phyloP scores from a whole-genome alignment of 139 green algal species.

The Coccomyxa sp. region DNA sequence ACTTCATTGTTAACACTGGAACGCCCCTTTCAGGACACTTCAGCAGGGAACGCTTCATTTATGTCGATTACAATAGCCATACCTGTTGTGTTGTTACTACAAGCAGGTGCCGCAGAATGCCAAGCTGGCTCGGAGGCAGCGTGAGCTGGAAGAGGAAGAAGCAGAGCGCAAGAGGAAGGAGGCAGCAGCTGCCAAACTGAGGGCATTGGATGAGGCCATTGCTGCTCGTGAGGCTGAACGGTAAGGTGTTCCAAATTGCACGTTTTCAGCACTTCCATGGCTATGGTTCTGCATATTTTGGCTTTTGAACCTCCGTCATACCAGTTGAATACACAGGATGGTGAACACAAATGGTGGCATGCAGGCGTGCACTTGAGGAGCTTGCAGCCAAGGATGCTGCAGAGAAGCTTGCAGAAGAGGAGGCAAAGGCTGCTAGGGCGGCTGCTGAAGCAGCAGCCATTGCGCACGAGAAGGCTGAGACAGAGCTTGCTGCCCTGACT shows the following conservation, averaged over 20 bases:
- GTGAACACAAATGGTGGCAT: no score
- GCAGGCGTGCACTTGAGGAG: neutral
- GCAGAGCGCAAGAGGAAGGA: slow-evolving; percentile 15
- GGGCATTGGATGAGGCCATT: slow-evolving; percentile 18
- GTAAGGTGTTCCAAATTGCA: neutral
- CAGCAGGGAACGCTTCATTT: no score
- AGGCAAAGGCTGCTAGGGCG: neutral
- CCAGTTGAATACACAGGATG: no score
- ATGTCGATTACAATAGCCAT: neutral
- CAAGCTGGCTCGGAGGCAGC: slow-evolving; percentile 2
- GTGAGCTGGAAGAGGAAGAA: slow-evolving; percentile 9
- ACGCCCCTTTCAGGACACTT: no score
- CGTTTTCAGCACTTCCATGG: no score
- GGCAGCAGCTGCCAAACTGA: slow-evolving; percentile 21
- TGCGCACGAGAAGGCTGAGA: slow-evolving; percentile 1
- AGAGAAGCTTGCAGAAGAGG: slow-evolving; percentile 10
- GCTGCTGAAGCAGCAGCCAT: slow-evolving; percentile 11
- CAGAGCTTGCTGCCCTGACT: neutral
- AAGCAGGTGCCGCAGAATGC: neutral
- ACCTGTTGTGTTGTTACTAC: neutral
- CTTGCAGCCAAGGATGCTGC: slow-evolving; percentile 2
- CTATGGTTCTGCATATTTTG: no score
- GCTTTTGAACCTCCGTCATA: no score
- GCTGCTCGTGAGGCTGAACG: slow-evolving; percentile 4
- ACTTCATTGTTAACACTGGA: no score